Evolutionary conservation across 164 flowering plant species (phyloP), one percentile per base, ranked within the genome.

Genomic region (Kingdonia uniflora): DNA sequence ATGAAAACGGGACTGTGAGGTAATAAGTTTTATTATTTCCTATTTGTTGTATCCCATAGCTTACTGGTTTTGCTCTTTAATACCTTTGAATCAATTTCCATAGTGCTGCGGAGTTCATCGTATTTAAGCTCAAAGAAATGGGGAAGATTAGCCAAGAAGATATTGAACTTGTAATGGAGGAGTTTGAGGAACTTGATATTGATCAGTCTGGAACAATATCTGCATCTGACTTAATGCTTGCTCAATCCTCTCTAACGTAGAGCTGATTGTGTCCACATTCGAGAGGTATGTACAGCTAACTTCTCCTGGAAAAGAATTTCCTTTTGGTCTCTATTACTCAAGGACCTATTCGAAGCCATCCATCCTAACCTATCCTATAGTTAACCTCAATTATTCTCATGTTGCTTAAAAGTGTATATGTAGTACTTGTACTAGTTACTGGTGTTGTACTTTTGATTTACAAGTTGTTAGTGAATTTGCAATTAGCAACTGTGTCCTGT

Each of bases 81-180:
- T 4, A 3, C 4, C 29, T 29, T 39, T 19, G 13, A 13, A 21
- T 58, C 29, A 42, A 15, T 62, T 53, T 57, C 6, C 4, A 19
- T 82, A 87, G 96, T 52, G 68, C 82, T 24, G 77, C 95, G 14
- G 98, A 91, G 53, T 87, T 81, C 59, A 46, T 76, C 20, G 1
- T 91, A 43, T 85, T 67, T 49, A 80, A 78, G 78, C 80, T 85
- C 11, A 83, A 78, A 68, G 90, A 91, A 63, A 79, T 91, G 95
- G 88, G 82, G 49, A 87, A 87, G 77, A 78, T 87, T 23, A 67
- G 65, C 59, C 64, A 76, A 44, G 85, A 81, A 65, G 95, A 87
- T 60, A 60, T 87, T 39, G 44, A 68, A n/a, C 47, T 56, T 19
- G 52, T 78, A 44, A 69, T 84, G 85, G 79, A 81, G 53, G 69